Base-by-base conservation (phyloP, 2,329 filamentous ascomycete species). In the Pseudocercospora macadamiae region DNA sequence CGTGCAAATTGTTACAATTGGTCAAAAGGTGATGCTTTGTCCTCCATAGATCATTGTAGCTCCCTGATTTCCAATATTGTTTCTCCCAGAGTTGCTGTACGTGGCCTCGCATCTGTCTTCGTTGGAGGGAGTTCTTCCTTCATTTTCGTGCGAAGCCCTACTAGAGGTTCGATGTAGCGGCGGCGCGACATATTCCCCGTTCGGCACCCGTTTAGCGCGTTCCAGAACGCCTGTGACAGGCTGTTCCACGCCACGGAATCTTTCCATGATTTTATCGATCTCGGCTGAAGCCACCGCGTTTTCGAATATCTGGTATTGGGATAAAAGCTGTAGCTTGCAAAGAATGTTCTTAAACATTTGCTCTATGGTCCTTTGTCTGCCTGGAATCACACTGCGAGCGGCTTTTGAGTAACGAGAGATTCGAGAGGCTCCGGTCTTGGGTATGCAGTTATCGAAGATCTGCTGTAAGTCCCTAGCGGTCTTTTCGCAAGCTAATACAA, bases 291-390 rank as follows among this genome's bases (percentile, higher is more conserved):
- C 26, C 26, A 28, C 44, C 26, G 44, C 44, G 26, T 48, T 48
- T 48, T 48, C 44, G 44, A 48, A 48, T 23, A 48, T 48, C 44
- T 48, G 44, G 44, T 48, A 23, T n/a, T 48, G 23, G 44, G 44
- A 18, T 23, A 48, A 23, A 48, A 48, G 44, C 44, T 48, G 44
- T 23, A 48, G 23, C 28, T 48, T 48, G 23, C 26, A 18, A 28
- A 48, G 44, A 23, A 48, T 48, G 44, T 48, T 23, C 28, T 48
- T 48, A 23, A 48, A 48, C 44, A 48, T 48, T 23, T 23, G 23
- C 44, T 48, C 44, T 23, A 28, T 23, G 18, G 23, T 48, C 44
- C 26, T 48, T 48, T 16, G 23, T 23, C 23, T 16, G 26, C 44
- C 44, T 16, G 44, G 44, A 18, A 23, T 28, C 16, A 48, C 44